phyloP scores from a whole-genome alignment of 2,329 filamentous ascomycete species.

The Macroventuria anomochaeta region DNA sequence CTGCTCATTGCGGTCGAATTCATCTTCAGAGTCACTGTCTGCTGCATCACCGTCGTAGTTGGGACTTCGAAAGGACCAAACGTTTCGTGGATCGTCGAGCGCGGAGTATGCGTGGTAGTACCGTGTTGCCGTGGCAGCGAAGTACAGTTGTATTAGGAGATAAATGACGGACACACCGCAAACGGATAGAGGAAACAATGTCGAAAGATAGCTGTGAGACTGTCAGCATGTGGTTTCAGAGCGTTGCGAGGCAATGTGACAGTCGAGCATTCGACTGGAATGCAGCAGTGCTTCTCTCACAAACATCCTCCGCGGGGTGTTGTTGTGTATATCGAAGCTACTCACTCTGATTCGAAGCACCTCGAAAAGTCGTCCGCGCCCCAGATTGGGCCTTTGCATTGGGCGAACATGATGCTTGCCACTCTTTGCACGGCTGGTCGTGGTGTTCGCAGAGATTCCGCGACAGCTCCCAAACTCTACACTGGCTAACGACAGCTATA shows the following conservation, averaged over 20 bases:
- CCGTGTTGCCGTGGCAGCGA: constrained; percentile 61
- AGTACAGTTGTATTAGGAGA: constrained; percentile 65
- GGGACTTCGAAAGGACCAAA: constrained; percentile 42
- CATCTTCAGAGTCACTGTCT: constrained; percentile 62
- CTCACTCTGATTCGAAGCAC: constrained; percentile 73
- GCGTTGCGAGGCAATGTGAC: constrained; percentile 3
- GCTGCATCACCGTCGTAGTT: constrained; percentile 47
- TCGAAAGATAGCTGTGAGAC: constrained; percentile 72
- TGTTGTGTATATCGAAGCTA: constrained; percentile 25
- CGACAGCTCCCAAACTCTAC: constrained; percentile 26
- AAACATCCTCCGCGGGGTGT: background rate
- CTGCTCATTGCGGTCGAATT: constrained; percentile 63
- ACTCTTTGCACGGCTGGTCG: constrained; percentile 18
- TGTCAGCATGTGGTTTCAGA: constrained; percentile 18
- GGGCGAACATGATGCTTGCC: constrained; percentile 57
- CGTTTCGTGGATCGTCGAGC: constrained; percentile 56
- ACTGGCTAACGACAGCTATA: constrained; percentile 25
- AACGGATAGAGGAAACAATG: constrained; percentile 76
- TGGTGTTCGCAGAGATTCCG: constrained; percentile 18
- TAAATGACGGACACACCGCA: constrained; percentile 73
- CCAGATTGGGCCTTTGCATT: constrained; percentile 66
- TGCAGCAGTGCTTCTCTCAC: background rate
- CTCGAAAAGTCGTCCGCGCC: constrained; percentile 65
- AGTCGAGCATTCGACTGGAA: background rate
- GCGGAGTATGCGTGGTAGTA: constrained; percentile 64